phyloP scores from a whole-genome alignment of 495 filamentous ascomycete genomes.

The Pyronema omphalodes region DNA sequence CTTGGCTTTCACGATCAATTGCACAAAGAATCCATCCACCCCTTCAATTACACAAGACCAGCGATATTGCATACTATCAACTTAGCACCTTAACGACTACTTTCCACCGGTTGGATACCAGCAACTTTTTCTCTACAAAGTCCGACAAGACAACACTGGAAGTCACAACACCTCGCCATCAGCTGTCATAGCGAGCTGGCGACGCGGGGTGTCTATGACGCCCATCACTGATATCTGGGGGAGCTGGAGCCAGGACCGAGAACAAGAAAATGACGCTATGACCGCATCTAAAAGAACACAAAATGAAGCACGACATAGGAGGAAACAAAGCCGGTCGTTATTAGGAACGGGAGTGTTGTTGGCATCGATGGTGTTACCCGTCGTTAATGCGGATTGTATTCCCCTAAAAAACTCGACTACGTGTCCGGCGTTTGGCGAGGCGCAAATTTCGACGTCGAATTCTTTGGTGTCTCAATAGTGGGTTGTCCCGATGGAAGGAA shows the following conservation, averaged over 20 bases:
- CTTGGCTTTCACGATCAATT: too few relatives aligned
- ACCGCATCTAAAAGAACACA: background rate
- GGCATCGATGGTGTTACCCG: constrained; percentile 1
- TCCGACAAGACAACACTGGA: background rate
- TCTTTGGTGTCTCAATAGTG: constrained; percentile 56
- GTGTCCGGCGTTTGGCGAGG: constrained; percentile 66
- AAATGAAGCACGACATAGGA: background rate
- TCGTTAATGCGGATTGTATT: constrained; percentile 38
- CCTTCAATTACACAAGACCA: too few relatives aligned
- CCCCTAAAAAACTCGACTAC: constrained; percentile 57
- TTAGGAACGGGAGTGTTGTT: background rate
- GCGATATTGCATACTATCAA: too few relatives aligned
- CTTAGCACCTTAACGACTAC: too few relatives aligned
- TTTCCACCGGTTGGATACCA: too few relatives aligned
- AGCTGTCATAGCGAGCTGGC: background rate
- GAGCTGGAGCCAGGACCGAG: background rate
- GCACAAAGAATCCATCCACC: too few relatives aligned
- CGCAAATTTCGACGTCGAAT: constrained; percentile 60
- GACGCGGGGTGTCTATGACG: constrained; percentile 2
- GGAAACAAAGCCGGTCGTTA: background rate
- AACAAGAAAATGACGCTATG: background rate
- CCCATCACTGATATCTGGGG: background rate
- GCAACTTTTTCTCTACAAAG: too few relatives aligned
- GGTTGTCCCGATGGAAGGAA: constrained; percentile 26
- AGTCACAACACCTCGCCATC: background rate